Conservation (phyloP, 352 stramenopile genomes). For the Phytopythium cucurbitacearum region DNA sequence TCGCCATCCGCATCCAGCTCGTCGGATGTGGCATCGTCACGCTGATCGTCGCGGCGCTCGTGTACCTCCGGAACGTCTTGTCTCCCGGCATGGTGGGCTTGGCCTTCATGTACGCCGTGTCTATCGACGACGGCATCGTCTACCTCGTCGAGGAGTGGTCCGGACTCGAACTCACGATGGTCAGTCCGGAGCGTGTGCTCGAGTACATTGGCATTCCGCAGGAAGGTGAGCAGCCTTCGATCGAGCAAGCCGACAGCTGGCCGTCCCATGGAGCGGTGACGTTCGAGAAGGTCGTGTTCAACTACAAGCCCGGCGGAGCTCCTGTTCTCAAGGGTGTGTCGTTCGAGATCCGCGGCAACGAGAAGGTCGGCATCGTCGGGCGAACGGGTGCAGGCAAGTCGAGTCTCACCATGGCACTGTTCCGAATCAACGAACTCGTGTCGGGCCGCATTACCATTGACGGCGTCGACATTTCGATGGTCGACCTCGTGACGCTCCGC, state of each 20-base stretch:
- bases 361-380: slow-evolving; percentile 3
- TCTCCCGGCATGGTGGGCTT: slow-evolving; percentile 51
- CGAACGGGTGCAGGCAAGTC: slow-evolving; percentile 1
- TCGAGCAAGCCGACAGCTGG: slow-evolving; percentile 26
- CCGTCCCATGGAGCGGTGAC: slow-evolving; percentile 52
- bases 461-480: slow-evolving; percentile 53
- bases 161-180: slow-evolving; percentile 52
- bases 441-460: slow-evolving; percentile 69
- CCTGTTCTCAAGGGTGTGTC: slow-evolving; percentile 24
- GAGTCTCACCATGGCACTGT: slow-evolving; percentile 13
- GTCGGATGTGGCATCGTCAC: slow-evolving; percentile 80
- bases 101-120: slow-evolving; percentile 82
- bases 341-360: slow-evolving; percentile 16
- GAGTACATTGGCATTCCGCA: slow-evolving; percentile 36
- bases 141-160: slow-evolving; percentile 50
- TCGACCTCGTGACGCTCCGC: slow-evolving; percentile 24
- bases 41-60: slow-evolving; percentile 31
- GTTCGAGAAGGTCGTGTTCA: slow-evolving; percentile 76
- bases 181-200: slow-evolving; percentile 77
- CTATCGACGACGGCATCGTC: slow-evolving; percentile 69
- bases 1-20: slow-evolving; percentile 36
- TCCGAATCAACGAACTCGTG: slow-evolving; percentile 38
- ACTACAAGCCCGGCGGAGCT: slow-evolving; percentile 67
- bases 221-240: background rate
- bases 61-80: slow-evolving; percentile 16